A percentile compares a stretch with the other conserved stretches of the same genome.
These are phyloP conservation scores for Plenodomus lindquistii DNA, from an alignment of 2,329 filamentous ascomycete genomes.

Conservation along the genomic window DNA sequence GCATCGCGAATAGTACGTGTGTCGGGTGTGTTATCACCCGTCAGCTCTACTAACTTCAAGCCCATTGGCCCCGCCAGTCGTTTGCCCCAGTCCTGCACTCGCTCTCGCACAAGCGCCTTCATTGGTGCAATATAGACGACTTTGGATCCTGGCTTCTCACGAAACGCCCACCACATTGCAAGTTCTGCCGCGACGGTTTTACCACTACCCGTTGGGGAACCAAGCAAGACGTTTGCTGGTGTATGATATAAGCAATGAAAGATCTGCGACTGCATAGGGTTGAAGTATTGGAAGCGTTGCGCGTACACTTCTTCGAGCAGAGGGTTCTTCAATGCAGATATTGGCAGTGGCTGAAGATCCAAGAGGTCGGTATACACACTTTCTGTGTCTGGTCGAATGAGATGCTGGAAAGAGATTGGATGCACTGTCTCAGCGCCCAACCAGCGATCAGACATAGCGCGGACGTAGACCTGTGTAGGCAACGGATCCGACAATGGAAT, in stretches of 20 bases:
- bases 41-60: constrained; percentile 90
- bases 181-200: constrained; percentile 96
- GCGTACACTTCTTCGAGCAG: constrained; percentile 85
- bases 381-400: constrained; percentile 96
- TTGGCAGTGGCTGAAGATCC: constrained; percentile 85
- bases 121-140: constrained; percentile 99
- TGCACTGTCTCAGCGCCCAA: constrained; percentile 94
- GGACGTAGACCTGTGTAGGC: constrained; percentile 93
- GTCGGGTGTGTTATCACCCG: constrained; percentile 96
- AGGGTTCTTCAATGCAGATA: constrained; percentile 85
- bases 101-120: constrained; percentile 96
- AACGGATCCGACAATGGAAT: constrained; percentile 93
- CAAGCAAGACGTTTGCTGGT: constrained; percentile 85
- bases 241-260: constrained; percentile 97
- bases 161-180: constrained; percentile 99
- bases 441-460: constrained; percentile 94
- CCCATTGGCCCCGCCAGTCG: constrained; percentile 82
- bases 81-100: constrained; percentile 91
- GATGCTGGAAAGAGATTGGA: constrained; percentile 94
- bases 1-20: constrained; percentile 93
- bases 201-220: constrained; percentile 94
- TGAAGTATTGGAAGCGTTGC: constrained; percentile 92
- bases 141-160: constrained; percentile 90
- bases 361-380: constrained; percentile 95
- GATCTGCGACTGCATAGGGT: constrained; percentile 98